Evolutionary conservation across 2,329 filamentous ascomycete species (phyloP), one percentile per base, ranked within the genome.

Genomic region (Penicillium sp.): DNA sequence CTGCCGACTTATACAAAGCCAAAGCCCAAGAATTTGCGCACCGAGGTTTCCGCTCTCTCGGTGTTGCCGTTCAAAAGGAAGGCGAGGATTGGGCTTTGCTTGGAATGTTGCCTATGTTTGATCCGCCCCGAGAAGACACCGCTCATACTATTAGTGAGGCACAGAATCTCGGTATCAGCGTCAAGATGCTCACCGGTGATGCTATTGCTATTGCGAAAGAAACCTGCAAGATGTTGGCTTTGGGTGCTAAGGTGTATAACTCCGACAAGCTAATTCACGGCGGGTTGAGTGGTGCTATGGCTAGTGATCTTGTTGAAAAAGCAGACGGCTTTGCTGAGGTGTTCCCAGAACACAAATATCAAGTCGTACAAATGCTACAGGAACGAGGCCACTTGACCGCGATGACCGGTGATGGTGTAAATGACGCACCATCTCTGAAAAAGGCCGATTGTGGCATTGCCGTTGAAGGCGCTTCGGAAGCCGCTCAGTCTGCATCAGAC

Each of bases 101-200:
- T 45, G 88, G 88, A 69, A 87, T 91, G 80, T 81, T 91, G 68
- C 89, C 88, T 63, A 90, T 91, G 86, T 91, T 91, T 77, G 88
- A 91, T 74, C 88, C 88, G 63, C 88, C 88, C 41, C 87, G 88
- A 76, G 87, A 90, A 66, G 88, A 91, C 75, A 91, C 88, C 41
- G 88, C 88, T 47, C 87, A 90, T 75, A 91, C 88, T 53, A 91
- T 91, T 67, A 79, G 87, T 65, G 88, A 91, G 78, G 87, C 88
- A 56, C 86, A 89, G 71, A 84, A 87, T 68, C 84, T 91, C 48
- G 88, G 88, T 76, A 87, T 91, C 29, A 87, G 85, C 59, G 88
- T 91, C 60, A 91, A 91, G 81, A 91, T 91, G 88, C 80, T 91
- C 72, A 91, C 88, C 72, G 88, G 88, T 80, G 88, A 91, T 72